Evolutionary conservation across 2,329 filamentous ascomycete species (phyloP), one percentile per base, ranked within the genome.

Genomic region (Ophiosphaerella narmari): DNA sequence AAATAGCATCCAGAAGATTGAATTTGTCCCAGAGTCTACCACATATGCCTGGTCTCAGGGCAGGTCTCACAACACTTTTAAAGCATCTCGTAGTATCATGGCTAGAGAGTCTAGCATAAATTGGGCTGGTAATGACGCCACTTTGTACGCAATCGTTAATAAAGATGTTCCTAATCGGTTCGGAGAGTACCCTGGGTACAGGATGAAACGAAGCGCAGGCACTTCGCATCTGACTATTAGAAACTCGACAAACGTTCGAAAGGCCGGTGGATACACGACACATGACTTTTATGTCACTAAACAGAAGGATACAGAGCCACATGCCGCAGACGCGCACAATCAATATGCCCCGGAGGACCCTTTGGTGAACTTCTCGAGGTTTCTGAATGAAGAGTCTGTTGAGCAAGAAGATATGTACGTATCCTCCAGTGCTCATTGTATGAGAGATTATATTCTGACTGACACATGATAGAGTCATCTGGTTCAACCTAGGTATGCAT

Each of bases 291-390:
- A 77, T 60, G 72, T 82, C 14, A 75, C 80, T 2, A 70, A 72
- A 49, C 79, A 75, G 6, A 79, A 84, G 46, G 81, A 85, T 56
- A 78, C 75, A 0, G 82, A 85, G 63, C 78, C 78, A 1, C 69
- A 70, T 3, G 68, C 70, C 32, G 75, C 77, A 0, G 74, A 81
- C 33, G 67, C 78, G 1, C 72, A 75, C 48, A 82, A 82, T 56
- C 74, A 67, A 40, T 74, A 78, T 55, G 73, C 78, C 26, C 68
- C 74, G 0, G 34, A 71, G 3, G 74, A 82, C 43, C 82, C 82
- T 5, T 70, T 79, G 3, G 66, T 83, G 16, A 72, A 83, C 57
- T 84, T 84, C 55, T 64, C 65, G 35, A 73, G 75, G 24, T 82
- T 82, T 63, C 76, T 81, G 32, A 65, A 82, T 54, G 72, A 65